Percentiles rank a stretch among this genome's conserved stretches.
These are phyloP conservation scores for Neoboletus subvelutipes DNA, from an alignment of 768 basidiomycete species.

Conservation along the genomic window DNA sequence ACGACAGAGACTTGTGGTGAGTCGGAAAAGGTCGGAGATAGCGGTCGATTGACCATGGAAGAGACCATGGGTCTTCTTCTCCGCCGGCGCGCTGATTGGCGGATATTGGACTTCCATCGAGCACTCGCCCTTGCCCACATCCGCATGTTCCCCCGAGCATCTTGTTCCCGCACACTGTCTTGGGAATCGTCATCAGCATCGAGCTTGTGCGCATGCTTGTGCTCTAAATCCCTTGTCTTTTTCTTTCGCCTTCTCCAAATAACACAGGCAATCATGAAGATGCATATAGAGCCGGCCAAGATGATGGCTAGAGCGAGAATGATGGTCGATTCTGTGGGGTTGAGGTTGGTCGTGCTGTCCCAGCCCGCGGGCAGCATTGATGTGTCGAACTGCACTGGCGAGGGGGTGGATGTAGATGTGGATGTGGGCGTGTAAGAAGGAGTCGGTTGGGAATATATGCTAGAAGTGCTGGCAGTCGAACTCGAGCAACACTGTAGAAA, in stretches of 20 bases:
- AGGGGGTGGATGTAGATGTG: slow-evolving; percentile 6
- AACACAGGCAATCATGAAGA: slow-evolving; percentile 60
- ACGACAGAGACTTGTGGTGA: slow-evolving; percentile 7
- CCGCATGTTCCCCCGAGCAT: slow-evolving; percentile 51
- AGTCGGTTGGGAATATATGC: not conserved
- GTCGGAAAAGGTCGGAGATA: slow-evolving; percentile 20
- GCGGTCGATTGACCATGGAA: slow-evolving; percentile 10
- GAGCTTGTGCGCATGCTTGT: slow-evolving; percentile 35
- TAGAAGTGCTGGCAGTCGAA: slow-evolving; percentile 5
- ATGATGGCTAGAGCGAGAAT: slow-evolving; percentile 60
- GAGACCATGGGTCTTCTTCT: slow-evolving; percentile 25
- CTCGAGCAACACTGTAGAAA: slow-evolving; percentile 19
- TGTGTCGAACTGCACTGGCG: slow-evolving; percentile 19
- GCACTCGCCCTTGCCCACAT: slow-evolving; percentile 65
- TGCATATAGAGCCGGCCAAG: slow-evolving; percentile 59
- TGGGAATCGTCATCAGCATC: slow-evolving; percentile 26
- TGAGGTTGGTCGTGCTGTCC: slow-evolving; percentile 29
- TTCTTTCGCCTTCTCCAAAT: slow-evolving; percentile 51
- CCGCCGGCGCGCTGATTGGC: slow-evolving; percentile 60
- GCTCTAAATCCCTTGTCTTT: slow-evolving; percentile 52
- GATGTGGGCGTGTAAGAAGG: slow-evolving; percentile 15
- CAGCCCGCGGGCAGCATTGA: slow-evolving; percentile 54
- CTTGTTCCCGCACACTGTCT: slow-evolving; percentile 41
- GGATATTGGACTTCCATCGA: slow-evolving; percentile 66
- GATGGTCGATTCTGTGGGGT: slow-evolving; percentile 41